Evolutionary conservation across 2,329 filamentous ascomycete species (phyloP).

Genomic region (Clonostachys byssicola): DNA sequence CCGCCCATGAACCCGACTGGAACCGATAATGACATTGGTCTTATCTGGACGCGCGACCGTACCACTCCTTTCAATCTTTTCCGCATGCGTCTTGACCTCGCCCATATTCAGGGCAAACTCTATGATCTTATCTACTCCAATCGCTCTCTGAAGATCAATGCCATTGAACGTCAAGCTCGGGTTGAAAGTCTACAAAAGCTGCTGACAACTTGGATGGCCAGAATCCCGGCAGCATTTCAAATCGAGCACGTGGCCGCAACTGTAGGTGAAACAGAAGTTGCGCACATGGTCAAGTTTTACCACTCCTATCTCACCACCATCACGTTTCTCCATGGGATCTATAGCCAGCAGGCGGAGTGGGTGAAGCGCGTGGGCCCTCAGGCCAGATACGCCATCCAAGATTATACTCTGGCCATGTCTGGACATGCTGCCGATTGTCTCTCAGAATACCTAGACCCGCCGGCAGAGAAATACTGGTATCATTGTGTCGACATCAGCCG

Average conservation of each 20-base stretch:
- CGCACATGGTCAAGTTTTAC: slow-evolving; percentile 29
- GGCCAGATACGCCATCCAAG: slow-evolving; percentile 14
- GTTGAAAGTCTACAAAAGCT: slow-evolving; percentile 19
- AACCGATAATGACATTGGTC: slow-evolving; percentile 18
- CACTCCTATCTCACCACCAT: slow-evolving; percentile 27
- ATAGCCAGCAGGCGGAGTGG: slow-evolving; percentile 30
- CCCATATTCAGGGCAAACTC: slow-evolving; percentile 31
- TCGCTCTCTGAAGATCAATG: slow-evolving; percentile 14
- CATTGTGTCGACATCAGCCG: slow-evolving; percentile 24
- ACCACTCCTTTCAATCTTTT: slow-evolving; percentile 28
- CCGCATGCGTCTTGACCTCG: slow-evolving; percentile 30
- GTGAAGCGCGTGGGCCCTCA: slow-evolving; percentile 21
- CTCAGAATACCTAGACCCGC: slow-evolving; percentile 5
- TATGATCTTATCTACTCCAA: slow-evolving; percentile 32
- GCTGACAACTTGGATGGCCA: slow-evolving; percentile 28
- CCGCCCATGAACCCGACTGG: slow-evolving; percentile 14
- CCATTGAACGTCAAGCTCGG: slow-evolving; percentile 18
- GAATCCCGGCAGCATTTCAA: slow-evolving; percentile 23
- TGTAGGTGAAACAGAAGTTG: slow-evolving; percentile 6
- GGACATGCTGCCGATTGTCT: background rate
- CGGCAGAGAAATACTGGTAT: slow-evolving; percentile 20
- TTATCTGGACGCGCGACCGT: slow-evolving; percentile 27
- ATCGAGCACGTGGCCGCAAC: slow-evolving; percentile 20
- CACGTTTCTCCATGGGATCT: slow-evolving; percentile 31
- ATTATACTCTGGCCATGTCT: slow-evolving; percentile 5